Conservation (phyloP, 1,284 basidiomycete species). For the Apiotrichum mycotoxinovorans region DNA sequence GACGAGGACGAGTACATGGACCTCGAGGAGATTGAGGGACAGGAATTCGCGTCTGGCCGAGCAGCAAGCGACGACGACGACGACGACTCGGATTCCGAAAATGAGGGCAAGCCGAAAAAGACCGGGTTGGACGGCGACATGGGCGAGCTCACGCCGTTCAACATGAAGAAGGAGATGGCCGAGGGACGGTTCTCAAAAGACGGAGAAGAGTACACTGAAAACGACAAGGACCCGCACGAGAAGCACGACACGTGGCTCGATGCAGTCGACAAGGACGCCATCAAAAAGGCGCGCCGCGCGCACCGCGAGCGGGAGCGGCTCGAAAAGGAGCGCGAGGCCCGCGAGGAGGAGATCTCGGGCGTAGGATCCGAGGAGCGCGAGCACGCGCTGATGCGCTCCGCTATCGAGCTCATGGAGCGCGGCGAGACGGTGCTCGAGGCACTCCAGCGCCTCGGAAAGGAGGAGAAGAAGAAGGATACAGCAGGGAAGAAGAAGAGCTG, state of each 20-base stretch:
- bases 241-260: constrained; percentile 95
- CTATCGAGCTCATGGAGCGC: constrained; percentile 71
- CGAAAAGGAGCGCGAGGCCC: constrained; percentile 66
- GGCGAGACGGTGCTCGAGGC: constrained; percentile 89
- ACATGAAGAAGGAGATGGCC: constrained; percentile 98
- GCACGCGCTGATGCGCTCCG: constrained; percentile 62
- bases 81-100: constrained; percentile 50
- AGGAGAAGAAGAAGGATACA: constrained; percentile 48
- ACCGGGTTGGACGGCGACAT: constrained; percentile 58
- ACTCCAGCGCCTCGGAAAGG: constrained; percentile 74
- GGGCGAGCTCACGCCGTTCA: constrained; percentile 94
- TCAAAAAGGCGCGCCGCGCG: constrained; percentile 76
- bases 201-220: constrained; percentile 73
- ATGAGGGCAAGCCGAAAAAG: constrained; percentile 23
- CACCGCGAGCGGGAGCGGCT: constrained; percentile 62
- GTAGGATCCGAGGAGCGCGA: constrained; percentile 55
- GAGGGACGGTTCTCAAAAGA: constrained; percentile 95
- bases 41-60: constrained; percentile 70
- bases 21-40: constrained; percentile 90
- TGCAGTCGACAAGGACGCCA: constrained; percentile 77
- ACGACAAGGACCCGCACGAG: constrained; percentile 78
- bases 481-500: constrained; percentile 46
- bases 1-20: constrained; percentile 68
- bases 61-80: constrained; percentile 63
- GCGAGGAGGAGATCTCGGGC: constrained; percentile 54